phyloP scores from a whole-genome alignment of 2,329 filamentous ascomycete genomes.

The Epicoccum nigrum region DNA sequence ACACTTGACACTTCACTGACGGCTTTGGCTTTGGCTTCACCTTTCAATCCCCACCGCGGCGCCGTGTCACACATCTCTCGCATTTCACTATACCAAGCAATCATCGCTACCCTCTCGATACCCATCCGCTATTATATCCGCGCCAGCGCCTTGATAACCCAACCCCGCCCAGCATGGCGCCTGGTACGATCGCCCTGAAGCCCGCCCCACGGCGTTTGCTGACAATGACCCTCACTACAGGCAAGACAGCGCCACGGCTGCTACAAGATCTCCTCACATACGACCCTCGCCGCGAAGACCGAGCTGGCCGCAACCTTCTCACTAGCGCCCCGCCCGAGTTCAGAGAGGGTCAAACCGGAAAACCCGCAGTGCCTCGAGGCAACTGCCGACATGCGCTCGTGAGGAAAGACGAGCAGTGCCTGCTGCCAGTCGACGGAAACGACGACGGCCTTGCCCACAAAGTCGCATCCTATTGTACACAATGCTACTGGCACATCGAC shows the following conservation, averaged over 20 bases:
- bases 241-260: conserved; percentile 58
- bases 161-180: conserved; percentile 27
- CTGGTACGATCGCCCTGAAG: conserved; percentile 24
- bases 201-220: conserved; percentile 2
- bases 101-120: background rate
- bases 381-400: conserved; percentile 67
- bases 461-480: conserved; percentile 65
- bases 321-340: conserved; percentile 63
- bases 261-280: conserved; percentile 59
- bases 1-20: no score
- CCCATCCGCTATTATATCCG: background rate
- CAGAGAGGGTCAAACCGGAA: conserved; percentile 42
- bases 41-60: conserved; percentile 6
- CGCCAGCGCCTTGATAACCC: conserved; percentile 4
- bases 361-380: conserved; percentile 43
- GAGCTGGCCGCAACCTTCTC: conserved; percentile 60
- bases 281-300: conserved; percentile 56
- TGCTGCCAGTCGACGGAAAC: conserved; percentile 52
- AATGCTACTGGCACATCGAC: conserved; percentile 68
- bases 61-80: conserved; percentile 5
- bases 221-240: conserved; percentile 42
- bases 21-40: conserved; percentile 19
- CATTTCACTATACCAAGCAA: conserved; percentile 4
- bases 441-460: conserved; percentile 55
- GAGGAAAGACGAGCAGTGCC: conserved; percentile 62